Percentiles rank a stretch among this genome's conserved stretches.
These are phyloP conservation scores for Aspergillus awamori DNA, from an alignment of 2,329 filamentous ascomycete species.

Conservation along the genomic window DNA sequence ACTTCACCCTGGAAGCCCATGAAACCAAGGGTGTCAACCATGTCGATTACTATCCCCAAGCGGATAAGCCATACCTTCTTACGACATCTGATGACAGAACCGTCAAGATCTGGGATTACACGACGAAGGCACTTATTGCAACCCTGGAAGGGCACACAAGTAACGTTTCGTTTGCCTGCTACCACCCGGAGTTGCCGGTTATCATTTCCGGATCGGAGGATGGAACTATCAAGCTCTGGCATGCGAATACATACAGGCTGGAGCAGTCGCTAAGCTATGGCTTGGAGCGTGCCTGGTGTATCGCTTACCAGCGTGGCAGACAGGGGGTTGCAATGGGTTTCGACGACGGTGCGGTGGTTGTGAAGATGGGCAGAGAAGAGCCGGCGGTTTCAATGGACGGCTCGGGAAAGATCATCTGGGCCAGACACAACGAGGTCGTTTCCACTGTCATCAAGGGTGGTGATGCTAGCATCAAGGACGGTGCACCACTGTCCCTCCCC, in stretches of 20 bases:
- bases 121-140: conserved; percentile 94
- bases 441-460: conserved; percentile 93
- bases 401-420: conserved; percentile 95
- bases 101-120: conserved; percentile 99
- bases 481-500: conserved; percentile 78
- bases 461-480: conserved; percentile 83
- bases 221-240: conserved; percentile 97
- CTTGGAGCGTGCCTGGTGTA: conserved; percentile 95
- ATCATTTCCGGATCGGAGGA: conserved; percentile 98
- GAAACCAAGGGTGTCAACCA: conserved; percentile 98
- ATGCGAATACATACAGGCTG: conserved; percentile 93
- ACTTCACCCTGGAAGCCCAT: conserved; percentile 95
- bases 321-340: conserved; percentile 95
- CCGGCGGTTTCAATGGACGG: conserved; percentile 97
- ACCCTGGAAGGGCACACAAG: conserved; percentile 96
- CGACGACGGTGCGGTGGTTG: conserved; percentile 95
- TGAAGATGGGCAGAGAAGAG: conserved; percentile 96
- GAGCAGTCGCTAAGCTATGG: conserved; percentile 97
- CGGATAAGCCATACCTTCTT: conserved; percentile 79
- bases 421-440: conserved; percentile 90
- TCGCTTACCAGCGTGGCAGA: conserved; percentile 90
- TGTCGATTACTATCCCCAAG: conserved; percentile 80
- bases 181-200: conserved; percentile 93
- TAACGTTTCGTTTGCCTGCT: conserved; percentile 97
- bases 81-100: conserved; percentile 96